phyloP scores from a whole-genome alignment of 1,139 yeast species.

The Kodamaea alishanica region DNA sequence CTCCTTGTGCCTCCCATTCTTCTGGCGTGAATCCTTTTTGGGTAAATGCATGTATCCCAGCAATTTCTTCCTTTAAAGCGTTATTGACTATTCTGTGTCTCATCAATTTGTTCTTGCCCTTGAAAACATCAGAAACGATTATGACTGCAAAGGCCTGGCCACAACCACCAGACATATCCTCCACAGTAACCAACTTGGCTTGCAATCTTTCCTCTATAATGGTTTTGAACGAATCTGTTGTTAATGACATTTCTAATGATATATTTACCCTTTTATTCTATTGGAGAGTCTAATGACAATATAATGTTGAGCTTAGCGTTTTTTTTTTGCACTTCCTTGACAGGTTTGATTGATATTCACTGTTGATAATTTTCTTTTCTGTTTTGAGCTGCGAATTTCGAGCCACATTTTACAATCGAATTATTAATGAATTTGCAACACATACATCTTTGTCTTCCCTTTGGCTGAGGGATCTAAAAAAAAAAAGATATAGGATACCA shows the following conservation, averaged over 20 bases:
- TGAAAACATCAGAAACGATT: slow-evolving; percentile 69
- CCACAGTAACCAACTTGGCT: slow-evolving; percentile 58
- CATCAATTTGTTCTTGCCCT: slow-evolving; percentile 79
- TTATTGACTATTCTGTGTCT: slow-evolving; percentile 84
- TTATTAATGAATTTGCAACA: not conserved
- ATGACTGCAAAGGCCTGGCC: slow-evolving; percentile 86
- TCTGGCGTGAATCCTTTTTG: slow-evolving; percentile 77
- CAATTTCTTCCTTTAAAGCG: slow-evolving; percentile 76
- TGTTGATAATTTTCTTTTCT: not conserved
- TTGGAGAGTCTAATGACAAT: too few species aligned
- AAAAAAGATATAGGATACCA: too few species aligned
- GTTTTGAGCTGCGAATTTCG: not conserved
- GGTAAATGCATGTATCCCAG: slow-evolving; percentile 88
- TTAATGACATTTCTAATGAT: slow-evolving; percentile 31
- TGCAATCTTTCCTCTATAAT: slow-evolving; percentile 49
- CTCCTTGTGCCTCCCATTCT: slow-evolving; percentile 60
- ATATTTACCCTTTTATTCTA: not conserved
- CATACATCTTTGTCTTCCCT: too few species aligned
- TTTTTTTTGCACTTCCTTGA: not conserved
- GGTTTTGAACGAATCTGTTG: slow-evolving; percentile 43
- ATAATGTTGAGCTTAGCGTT: not conserved
- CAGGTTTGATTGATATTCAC: not conserved
- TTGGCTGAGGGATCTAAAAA: too few species aligned
- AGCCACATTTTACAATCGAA: not conserved
- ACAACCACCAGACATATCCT: slow-evolving; percentile 79